These are phyloP conservation scores for Rugosomyces carneus DNA, from an alignment of 1,284 basidiomycete species.

Conservation along the genomic window DNA sequence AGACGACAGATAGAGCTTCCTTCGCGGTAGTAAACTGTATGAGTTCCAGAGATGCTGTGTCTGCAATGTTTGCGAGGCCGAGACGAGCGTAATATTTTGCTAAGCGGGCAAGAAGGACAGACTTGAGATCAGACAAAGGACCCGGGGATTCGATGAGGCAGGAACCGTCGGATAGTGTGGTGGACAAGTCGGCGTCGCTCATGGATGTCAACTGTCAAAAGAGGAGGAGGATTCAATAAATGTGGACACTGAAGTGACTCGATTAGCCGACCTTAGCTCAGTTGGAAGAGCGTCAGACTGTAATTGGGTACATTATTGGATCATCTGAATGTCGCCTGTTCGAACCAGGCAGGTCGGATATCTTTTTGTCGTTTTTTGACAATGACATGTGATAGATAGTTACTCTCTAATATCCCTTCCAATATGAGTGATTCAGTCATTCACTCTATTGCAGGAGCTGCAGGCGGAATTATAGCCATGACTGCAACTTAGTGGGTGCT, in stretches of 20 bases:
- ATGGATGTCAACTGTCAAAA: constrained; percentile 1
- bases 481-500: constrained; percentile 67
- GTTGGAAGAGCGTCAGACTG: constrained; percentile 42
- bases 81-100: constrained; percentile 32
- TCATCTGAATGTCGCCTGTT: constrained; percentile 4
- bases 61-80: constrained; percentile 17
- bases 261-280: constrained; percentile 34
- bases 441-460: constrained; percentile 86
- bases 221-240: neutral
- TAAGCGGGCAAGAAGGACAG: constrained; percentile 35
- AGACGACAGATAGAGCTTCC: constrained; percentile 48
- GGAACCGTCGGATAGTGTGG: constrained; percentile 17
- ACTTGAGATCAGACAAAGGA: constrained; percentile 27
- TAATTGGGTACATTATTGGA: constrained; percentile 18
- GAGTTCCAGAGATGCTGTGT: constrained; percentile 30
- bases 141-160: constrained; percentile 18
- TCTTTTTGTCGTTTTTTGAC: neutral
- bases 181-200: constrained; percentile 15
- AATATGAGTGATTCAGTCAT: constrained; percentile 79
- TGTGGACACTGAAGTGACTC: neutral
- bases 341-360: constrained; percentile 3
- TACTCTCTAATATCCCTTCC: neutral
- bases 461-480: constrained; percentile 91
- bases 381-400: constrained; percentile 24
- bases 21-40: constrained; percentile 49